Evolutionary conservation across 768 basidiomycete genomes (phyloP), one percentile per base, ranked within the genome.

Genomic region (Phlegmacium glaucopus): DNA sequence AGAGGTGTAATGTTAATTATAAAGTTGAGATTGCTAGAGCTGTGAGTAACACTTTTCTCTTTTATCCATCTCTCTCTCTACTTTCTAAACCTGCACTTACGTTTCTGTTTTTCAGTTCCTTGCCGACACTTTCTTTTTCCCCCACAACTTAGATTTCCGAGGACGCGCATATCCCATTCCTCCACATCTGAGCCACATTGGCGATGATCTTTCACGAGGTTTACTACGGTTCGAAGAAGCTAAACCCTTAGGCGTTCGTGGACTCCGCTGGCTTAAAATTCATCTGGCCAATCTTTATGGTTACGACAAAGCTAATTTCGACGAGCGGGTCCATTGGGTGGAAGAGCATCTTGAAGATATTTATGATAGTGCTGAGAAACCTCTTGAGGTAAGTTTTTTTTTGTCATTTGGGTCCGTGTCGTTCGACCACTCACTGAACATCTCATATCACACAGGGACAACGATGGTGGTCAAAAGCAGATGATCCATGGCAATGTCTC

Each of bases 401-500:
- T 41, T 36, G n/a, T n/a, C 42, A 9, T 41, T 28, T 9, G 26
- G n/a, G 9, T 18, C 8, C 29, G 49, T 13, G n/a, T 37, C 17
- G 35, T 7, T 25, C 32, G 6, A 10, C 2, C 32, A 34, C 32
- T 11, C 6, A 39, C n/a, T 34, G 11, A 48, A 36, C 42, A 27
- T 40, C 34, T 26, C 40, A 57, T 6, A 40, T 30, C 4, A 35
- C 16, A 9, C 48, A 89, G 84, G 93, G 89, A 17, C 61, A 68
- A 6, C 73, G 79, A 42, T 98, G 94, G 95, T 99, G 95, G 95
- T 66, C 77, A 36, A 71, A 80, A 47, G 94, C 93, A 0, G 94
- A 95, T 61, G 94, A 98, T 60, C 94, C 94, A 7, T 98, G 95
- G 94, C 95, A 98, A 65, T 94, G 88, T 63, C 85, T 98, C 30